Evolutionary conservation across 805 yeast genomes (phyloP).

Genomic region (Lachancea nothofagi): DNA sequence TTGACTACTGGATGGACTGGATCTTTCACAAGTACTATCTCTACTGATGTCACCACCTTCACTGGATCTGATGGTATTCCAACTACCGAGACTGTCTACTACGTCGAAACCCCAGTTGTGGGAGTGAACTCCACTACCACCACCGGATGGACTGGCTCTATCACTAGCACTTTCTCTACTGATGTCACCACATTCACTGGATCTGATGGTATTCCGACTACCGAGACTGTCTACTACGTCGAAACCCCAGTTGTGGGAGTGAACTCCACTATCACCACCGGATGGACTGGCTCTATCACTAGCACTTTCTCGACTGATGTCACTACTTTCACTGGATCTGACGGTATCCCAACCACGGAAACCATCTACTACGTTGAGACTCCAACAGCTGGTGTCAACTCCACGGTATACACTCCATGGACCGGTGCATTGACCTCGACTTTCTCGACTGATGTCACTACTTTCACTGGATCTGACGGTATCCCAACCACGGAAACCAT

Average conservation of each 20-base stretch:
- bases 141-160: no score
- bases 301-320: slow-evolving; percentile 5
- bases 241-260: slow-evolving; percentile 9
- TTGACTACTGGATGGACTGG: no score
- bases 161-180: slow-evolving; percentile 11
- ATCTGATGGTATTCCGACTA: slow-evolving; percentile 5
- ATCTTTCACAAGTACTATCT: no score
- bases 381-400: slow-evolving; percentile 8
- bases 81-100: no score
- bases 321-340: slow-evolving; percentile 7
- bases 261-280: slow-evolving; percentile 2
- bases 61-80: no score
- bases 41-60: no score
- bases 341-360: slow-evolving; percentile 6
- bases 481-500: slow-evolving; percentile 6
- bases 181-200: slow-evolving; percentile 8
- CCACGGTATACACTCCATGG: slow-evolving; percentile 10
- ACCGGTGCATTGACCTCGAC: slow-evolving; percentile 8
- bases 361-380: slow-evolving; percentile 11
- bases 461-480: slow-evolving; percentile 9
- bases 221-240: slow-evolving; percentile 13
- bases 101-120: no score
- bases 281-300: slow-evolving; percentile 12
- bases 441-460: slow-evolving; percentile 6
- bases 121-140: no score